Conservation (phyloP, 108 stramenopile genomes). For the Epipyxis sp. region DNA sequence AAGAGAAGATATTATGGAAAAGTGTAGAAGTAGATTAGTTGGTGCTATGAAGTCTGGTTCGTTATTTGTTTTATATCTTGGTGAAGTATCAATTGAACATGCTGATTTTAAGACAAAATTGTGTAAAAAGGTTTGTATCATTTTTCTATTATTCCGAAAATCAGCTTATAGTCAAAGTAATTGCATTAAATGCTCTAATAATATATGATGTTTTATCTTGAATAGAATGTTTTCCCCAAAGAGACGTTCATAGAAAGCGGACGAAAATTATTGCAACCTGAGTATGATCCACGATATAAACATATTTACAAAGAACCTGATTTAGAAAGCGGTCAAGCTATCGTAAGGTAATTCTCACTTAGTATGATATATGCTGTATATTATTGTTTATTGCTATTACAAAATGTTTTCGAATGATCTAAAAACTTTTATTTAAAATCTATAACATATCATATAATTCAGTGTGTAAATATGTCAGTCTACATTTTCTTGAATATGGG, state of each 20-base stretch:
- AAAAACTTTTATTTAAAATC: too few relatives aligned
- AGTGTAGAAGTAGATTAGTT: not conserved
- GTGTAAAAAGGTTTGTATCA: conserved; percentile 35
- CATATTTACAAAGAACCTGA: conserved; percentile 14
- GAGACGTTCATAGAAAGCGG: conserved; percentile 30
- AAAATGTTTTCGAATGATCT: too few relatives aligned
- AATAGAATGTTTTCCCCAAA: conserved; percentile 31
- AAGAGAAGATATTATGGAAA: conserved; percentile 27
- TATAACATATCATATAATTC: too few relatives aligned
- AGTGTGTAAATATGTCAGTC: too few relatives aligned
- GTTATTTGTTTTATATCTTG: conserved; percentile 24
- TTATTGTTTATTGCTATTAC: too few relatives aligned
- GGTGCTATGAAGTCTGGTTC: not conserved
- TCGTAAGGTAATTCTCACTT: not conserved
- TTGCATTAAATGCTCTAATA: too few relatives aligned
- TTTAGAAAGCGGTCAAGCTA: not conserved
- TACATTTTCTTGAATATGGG: too few relatives aligned
- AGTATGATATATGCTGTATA: too few relatives aligned
- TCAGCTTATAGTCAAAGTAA: too few relatives aligned
- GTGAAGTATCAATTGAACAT: conserved; percentile 15
- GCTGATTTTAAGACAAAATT: conserved; percentile 5
- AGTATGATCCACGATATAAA: conserved; percentile 20
- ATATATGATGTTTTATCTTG: too few relatives aligned
- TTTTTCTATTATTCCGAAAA: too few relatives aligned
- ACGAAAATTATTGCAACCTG: not conserved